Percentiles rank a stretch among this genome's conserved stretches.
phyloP scores from a whole-genome alignment of 352 stramenopile genomes.

The Elongisporangium anandrum region DNA sequence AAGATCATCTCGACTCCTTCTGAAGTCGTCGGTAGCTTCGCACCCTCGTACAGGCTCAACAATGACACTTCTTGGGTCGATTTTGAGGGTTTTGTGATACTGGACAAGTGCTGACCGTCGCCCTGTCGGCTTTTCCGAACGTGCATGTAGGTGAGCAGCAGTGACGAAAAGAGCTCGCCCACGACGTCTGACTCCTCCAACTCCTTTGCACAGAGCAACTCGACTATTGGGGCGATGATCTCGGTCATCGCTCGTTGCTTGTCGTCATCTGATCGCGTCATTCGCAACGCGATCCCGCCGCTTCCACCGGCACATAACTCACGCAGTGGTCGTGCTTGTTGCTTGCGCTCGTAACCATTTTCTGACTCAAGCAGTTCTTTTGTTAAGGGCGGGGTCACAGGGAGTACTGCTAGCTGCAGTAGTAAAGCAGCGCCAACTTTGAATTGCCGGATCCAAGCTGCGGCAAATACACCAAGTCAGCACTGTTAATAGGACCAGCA shows the following conservation, averaged over 20 bases:
- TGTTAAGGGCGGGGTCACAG: constrained; percentile 35
- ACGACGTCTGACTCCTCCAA: constrained; percentile 62
- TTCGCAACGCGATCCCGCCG: constrained; percentile 49
- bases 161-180: constrained; percentile 67
- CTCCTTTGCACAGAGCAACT: constrained; percentile 57
- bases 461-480: neutral
- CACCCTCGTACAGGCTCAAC: constrained; percentile 18
- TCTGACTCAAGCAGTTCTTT: constrained; percentile 10
- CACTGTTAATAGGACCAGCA: neutral
- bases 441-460: constrained; percentile 29
- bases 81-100: neutral
- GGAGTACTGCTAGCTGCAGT: constrained; percentile 53
- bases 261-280: constrained; percentile 1
- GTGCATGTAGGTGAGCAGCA: constrained; percentile 77
- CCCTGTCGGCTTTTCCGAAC: constrained; percentile 23
- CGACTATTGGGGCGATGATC: constrained; percentile 38
- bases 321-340: constrained; percentile 18
- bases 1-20: constrained; percentile 52
- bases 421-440: constrained; percentile 22
- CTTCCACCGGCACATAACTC: constrained; percentile 60
- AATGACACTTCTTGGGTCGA: neutral
- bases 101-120: neutral
- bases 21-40: constrained; percentile 27
- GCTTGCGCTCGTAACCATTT: constrained; percentile 24
- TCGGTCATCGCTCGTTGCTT: constrained; percentile 1